Evolutionary conservation across 306 rosid genomes (phyloP).

Genomic region (Dicorynia guianensis): DNA sequence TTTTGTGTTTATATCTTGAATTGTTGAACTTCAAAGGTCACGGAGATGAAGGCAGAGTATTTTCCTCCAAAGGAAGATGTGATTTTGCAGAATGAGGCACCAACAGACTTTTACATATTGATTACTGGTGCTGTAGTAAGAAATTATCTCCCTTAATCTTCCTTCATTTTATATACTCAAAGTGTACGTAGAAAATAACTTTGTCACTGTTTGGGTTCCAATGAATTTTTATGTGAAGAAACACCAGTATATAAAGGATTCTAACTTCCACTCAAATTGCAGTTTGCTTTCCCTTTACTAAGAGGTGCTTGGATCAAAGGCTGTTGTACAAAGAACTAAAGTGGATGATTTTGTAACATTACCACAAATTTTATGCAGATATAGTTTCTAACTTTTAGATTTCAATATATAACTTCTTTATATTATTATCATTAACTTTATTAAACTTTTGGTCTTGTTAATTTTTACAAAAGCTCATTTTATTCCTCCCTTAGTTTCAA

Average conservation of each 20-base stretch:
- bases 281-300: not conserved
- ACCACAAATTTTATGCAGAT: too few species aligned
- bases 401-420: too few species aligned
- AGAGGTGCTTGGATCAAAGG: not conserved
- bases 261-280: not conserved
- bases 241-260: not conserved
- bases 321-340: not conserved
- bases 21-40: conserved; percentile 55
- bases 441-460: too few species aligned
- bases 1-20: conserved; percentile 24
- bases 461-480: too few species aligned
- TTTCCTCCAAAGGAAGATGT: conserved; percentile 93
- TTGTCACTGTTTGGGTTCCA: not conserved
- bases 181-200: not conserved
- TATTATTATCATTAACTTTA: too few species aligned
- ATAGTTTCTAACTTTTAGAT: too few species aligned
- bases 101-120: conserved; percentile 78
- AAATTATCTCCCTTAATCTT: conserved; percentile 26
- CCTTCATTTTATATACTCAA: conserved; percentile 3
- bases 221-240: not conserved
- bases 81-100: conserved; percentile 84
- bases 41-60: conserved; percentile 89
- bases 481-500: too few species aligned
- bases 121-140: conserved; percentile 72
- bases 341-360: too few species aligned